phyloP scores from a whole-genome alignment of 257 asterid genomes.

The Thymus mandschuricus region DNA sequence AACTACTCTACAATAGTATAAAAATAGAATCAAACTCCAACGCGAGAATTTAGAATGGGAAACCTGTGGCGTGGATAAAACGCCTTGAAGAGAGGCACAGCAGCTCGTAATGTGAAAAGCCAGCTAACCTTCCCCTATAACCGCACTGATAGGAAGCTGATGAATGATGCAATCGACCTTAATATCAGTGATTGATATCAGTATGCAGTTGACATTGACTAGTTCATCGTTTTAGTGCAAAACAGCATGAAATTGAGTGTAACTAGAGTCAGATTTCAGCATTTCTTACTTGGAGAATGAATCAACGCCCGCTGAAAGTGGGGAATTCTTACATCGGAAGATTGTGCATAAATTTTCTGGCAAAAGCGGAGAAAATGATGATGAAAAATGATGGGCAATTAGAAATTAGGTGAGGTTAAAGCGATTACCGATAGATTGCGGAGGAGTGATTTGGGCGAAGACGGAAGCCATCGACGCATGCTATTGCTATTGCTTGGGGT shows the following conservation, averaged over 20 bases:
- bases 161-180: slow-evolving; percentile 35
- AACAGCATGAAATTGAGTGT: neutral
- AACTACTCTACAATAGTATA: neutral
- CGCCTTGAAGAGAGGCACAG: slow-evolving; percentile 40
- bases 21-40: neutral
- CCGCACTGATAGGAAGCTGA: slow-evolving; percentile 43
- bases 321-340: slow-evolving; percentile 40
- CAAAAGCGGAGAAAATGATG: slow-evolving; percentile 38
- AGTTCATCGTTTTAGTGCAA: neutral
- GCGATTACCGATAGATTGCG: slow-evolving; percentile 49
- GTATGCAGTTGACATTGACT: neutral
- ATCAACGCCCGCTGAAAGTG: slow-evolving; percentile 40
- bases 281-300: slow-evolving; percentile 55
- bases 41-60: slow-evolving; percentile 25
- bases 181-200: slow-evolving; percentile 24
- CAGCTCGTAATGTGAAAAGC: slow-evolving; percentile 40
- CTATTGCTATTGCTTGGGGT: neutral
- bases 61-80: slow-evolving; percentile 82
- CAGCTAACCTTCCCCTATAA: slow-evolving; percentile 35
- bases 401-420: neutral
- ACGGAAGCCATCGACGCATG: slow-evolving; percentile 45
- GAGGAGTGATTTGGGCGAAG: slow-evolving; percentile 42
- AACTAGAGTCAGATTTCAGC: slow-evolving; percentile 3
- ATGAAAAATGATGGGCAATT: neutral
- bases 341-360: slow-evolving; percentile 36